Evolutionary conservation across 352 stramenopile genomes (phyloP).

Genomic region (Peronospora farinosa): DNA sequence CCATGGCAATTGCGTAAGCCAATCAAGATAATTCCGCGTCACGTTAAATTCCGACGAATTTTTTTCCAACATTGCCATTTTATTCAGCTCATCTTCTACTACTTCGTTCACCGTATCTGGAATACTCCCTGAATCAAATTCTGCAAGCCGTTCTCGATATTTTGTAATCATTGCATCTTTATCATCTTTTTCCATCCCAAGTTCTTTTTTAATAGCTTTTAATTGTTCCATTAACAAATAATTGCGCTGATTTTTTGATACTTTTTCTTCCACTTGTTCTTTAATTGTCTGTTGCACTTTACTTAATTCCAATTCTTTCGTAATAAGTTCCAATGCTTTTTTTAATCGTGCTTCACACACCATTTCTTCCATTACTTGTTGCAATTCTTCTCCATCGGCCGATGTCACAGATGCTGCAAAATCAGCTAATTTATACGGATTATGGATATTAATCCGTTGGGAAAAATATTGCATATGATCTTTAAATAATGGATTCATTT

Average conservation of each 20-base stretch:
- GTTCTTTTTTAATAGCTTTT: constrained; percentile 99
- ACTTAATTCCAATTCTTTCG: constrained; percentile 93
- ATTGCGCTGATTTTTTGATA: constrained; percentile 96
- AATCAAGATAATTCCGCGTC: constrained; percentile 98
- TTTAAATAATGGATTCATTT: constrained; percentile 95
- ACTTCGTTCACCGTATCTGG: constrained; percentile 83
- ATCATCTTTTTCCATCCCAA: constrained; percentile 98
- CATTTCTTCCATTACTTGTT: constrained; percentile 93
- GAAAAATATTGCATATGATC: constrained; percentile 98
- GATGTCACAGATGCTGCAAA: constrained; percentile 95
- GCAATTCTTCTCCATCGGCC: constrained; percentile 88
- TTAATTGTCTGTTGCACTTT: constrained; percentile 98
- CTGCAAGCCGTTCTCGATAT: constrained; percentile 86
- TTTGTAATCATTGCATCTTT: constrained; percentile 97
- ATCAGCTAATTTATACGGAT: constrained; percentile 97
- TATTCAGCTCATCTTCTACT: constrained; percentile 97
- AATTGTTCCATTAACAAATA: constrained; percentile 99
- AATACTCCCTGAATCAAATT: constrained; percentile 55
- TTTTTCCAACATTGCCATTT: constrained; percentile 96
- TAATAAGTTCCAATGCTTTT: constrained; percentile 94
- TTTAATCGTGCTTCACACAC: constrained; percentile 92
- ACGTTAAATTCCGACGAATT: constrained; percentile 99
- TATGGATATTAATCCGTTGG: constrained; percentile 90
- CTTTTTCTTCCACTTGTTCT: constrained; percentile 83
- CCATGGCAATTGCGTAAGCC: constrained; percentile 96